Percentiles rank a stretch among this genome's conserved stretches.
These are phyloP conservation scores for Nitzschia sp. DNA, from an alignment of 108 stramenopile genomes.

Conservation along the genomic window DNA sequence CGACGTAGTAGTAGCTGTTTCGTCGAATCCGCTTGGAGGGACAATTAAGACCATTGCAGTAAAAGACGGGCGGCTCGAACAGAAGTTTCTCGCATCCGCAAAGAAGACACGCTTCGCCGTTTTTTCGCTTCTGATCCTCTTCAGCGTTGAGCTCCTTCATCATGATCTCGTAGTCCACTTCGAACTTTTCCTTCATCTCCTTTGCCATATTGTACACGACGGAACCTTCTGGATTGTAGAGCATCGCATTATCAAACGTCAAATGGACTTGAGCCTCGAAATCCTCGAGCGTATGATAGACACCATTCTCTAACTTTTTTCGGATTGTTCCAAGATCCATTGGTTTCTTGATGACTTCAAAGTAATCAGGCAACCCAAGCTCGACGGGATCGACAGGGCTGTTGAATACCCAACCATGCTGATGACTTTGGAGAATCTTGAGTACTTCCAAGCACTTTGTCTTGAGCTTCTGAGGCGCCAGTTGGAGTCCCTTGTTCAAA, in stretches of 20 bases:
- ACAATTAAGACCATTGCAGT: conserved; percentile 95
- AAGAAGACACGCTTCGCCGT: conserved; percentile 93
- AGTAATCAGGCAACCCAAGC: conserved; percentile 94
- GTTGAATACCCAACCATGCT: conserved; percentile 92
- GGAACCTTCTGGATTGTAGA: conserved; percentile 90
- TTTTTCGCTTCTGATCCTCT: conserved; percentile 87
- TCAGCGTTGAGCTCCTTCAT: conserved; percentile 82
- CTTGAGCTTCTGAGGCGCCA: conserved; percentile 80
- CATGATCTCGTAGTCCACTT: conserved; percentile 61
- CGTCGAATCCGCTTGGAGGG: conserved; percentile 93
- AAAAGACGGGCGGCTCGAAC: conserved; percentile 97
- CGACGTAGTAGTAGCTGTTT: conserved; percentile 95
- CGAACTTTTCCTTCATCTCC: conserved; percentile 86
- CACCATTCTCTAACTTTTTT: conserved; percentile 89
- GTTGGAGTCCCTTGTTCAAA: conserved; percentile 80
- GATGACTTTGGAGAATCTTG: conserved; percentile 87
- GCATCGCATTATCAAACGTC: conserved; percentile 98
- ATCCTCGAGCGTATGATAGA: conserved; percentile 85
- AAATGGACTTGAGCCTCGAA: conserved; percentile 87
- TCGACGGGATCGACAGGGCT: conserved; percentile 94
- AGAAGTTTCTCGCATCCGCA: conserved; percentile 94
- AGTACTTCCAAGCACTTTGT: conserved; percentile 82
- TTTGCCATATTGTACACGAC: conserved; percentile 84
- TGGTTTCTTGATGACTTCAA: conserved; percentile 91
- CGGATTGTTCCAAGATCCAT: conserved; percentile 98